Evolutionary conservation across 2,329 filamentous ascomycete species (phyloP), one percentile per base, ranked within the genome.

Genomic region (Pseudogymnoascus sp.): DNA sequence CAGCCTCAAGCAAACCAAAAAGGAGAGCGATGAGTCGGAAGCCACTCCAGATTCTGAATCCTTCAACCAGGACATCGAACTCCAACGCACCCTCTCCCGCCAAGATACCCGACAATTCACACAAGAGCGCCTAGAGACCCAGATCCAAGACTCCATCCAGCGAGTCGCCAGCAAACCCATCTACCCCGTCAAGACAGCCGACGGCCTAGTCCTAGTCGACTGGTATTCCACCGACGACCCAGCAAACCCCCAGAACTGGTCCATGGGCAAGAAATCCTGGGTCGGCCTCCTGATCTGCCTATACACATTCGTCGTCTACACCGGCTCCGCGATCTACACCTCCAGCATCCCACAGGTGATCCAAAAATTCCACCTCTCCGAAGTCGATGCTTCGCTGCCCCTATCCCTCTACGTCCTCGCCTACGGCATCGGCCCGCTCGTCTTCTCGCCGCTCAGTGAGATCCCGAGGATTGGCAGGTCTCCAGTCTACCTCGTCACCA

Each of bases 381-480:
- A 78, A 31, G 76, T 81, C 8, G 77, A 80, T 8, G 82, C 84
- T 1, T 81, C 81, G 0, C 77, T 88, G 0, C 85, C 84, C 0
- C 77, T 89, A 4, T 80, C 84, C 0, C 79, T 89, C 65, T 89
- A 87, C 70, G 85, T 89, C 1, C 75, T 87, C 0, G 86, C 84
- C 1, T 85, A 85, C 66, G 86, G 87, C 11, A 75, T 86, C 14
- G 87, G 87, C 0, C 87, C 87, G 0, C 74, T 90, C 25, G 66
- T 90, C 23, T 90, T 85, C 75, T 85, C 85, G 0, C 88, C 88
- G 0, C 74, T 90, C 45, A 83, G 80, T 60, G 88, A 91, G 75
- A 83, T 90, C 21, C 86, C 88, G 0, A 72, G 80, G 54, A 81
- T 90, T 61, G 88, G 89, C 2, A 80, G 88, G 6, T 90, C 87